Conservation (phyloP, 805 yeast genomes). For the Starmerella floris region DNA sequence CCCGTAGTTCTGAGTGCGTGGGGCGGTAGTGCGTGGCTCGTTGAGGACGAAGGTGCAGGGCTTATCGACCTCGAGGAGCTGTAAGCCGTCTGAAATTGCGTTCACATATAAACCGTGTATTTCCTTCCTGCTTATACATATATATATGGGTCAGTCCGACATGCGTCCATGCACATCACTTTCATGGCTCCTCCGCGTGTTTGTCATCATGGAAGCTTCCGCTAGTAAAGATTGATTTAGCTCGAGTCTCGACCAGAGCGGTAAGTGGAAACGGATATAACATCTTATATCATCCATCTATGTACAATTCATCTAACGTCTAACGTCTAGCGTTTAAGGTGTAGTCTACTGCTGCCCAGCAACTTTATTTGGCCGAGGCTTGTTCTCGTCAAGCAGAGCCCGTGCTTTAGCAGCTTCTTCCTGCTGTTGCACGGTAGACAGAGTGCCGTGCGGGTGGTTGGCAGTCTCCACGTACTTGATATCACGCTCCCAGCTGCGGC, state of each 20-base stretch:
- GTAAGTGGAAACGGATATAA: too few species aligned
- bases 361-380: too few species aligned
- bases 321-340: too few species aligned
- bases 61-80: constrained; percentile 20
- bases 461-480: constrained; percentile 18
- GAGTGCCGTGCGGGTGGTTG: constrained; percentile 12
- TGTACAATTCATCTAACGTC: too few species aligned
- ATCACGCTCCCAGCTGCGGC: constrained; percentile 20
- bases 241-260: too few species aligned
- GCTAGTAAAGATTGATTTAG: too few species aligned
- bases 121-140: background rate
- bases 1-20: constrained; percentile 57
- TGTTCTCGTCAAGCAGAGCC: background rate
- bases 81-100: background rate
- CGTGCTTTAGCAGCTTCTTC: background rate
- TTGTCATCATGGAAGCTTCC: too few species aligned
- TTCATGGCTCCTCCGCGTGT: too few species aligned
- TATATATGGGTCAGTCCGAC: background rate
- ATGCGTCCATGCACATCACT: too few species aligned
- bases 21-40: constrained; percentile 47
- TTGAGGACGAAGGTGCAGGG: constrained; percentile 27
- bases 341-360: too few species aligned
- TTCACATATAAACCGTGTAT: background rate
- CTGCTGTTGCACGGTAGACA: background rate
- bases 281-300: too few species aligned